phyloP scores from a whole-genome alignment of 495 filamentous ascomycete species.

The Wilcoxina mikolae region DNA sequence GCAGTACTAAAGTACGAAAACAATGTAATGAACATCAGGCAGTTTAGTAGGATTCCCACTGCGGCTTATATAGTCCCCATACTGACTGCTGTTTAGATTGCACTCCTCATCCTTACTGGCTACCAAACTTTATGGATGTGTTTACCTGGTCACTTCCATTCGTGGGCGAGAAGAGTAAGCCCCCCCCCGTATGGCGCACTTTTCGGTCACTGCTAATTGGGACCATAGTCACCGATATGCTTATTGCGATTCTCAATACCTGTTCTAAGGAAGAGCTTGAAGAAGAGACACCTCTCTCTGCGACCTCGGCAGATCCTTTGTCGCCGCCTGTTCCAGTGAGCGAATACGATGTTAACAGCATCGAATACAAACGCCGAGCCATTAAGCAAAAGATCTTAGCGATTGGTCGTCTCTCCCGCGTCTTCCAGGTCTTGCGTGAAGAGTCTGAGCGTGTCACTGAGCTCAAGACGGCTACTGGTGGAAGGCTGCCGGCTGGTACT shows the following conservation, averaged over 20 bases:
- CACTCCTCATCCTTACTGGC: slow-evolving; percentile 97
- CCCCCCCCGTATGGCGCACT: background rate
- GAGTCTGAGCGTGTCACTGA: slow-evolving; percentile 94
- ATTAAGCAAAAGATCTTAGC: slow-evolving; percentile 99
- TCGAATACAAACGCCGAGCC: slow-evolving; percentile 75
- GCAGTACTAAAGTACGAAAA: slow-evolving; percentile 98
- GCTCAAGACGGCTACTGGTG: slow-evolving; percentile 89
- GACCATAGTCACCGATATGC: slow-evolving; percentile 70
- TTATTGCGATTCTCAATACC: slow-evolving; percentile 94
- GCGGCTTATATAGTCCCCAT: background rate
- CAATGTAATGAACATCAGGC: slow-evolving; percentile 99
- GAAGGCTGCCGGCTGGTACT: slow-evolving; percentile 83
- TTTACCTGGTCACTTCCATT: slow-evolving; percentile 99
- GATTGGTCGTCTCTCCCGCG: slow-evolving; percentile 88
- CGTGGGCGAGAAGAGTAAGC: slow-evolving; percentile 71
- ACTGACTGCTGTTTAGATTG: slow-evolving; percentile 39
- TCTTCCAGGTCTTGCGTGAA: slow-evolving; percentile 96
- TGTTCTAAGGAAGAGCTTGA: slow-evolving; percentile 96
- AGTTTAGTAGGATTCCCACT: slow-evolving; percentile 49
- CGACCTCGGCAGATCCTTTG: slow-evolving; percentile 45
- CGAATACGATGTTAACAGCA: slow-evolving; percentile 59
- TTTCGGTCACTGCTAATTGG: background rate
- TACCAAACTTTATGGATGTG: slow-evolving; percentile 99
- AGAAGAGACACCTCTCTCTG: slow-evolving; percentile 51
- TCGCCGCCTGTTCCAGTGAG: slow-evolving; percentile 45